Evolutionary conservation across 129 eudicot species (phyloP).

Genomic region (Heracleum sosnowskyi): DNA sequence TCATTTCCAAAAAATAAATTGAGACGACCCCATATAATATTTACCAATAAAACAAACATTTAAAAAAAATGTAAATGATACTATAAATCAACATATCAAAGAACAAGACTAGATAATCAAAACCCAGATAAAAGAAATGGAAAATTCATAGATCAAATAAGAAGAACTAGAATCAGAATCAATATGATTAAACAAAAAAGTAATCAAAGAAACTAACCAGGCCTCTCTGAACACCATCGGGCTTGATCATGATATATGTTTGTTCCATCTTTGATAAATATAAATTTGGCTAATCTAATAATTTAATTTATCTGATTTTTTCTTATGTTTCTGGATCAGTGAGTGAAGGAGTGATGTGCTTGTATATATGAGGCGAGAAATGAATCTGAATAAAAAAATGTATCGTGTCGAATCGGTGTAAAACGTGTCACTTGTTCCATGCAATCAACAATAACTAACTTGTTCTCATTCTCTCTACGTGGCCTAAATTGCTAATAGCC

Average conservation of each 20-base stretch:
- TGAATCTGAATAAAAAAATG: neutral
- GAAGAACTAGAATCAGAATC: neutral
- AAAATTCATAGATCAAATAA: neutral
- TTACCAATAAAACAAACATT: neutral
- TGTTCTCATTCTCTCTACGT: no score
- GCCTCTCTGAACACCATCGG: conserved; percentile 61
- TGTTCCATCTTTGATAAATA: conserved; percentile 36
- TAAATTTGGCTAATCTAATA: neutral
- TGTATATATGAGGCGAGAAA: neutral
- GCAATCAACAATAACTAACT: no score
- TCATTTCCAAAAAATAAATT: neutral
- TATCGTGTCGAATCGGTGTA: neutral
- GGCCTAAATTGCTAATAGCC: no score
- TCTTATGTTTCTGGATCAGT: neutral
- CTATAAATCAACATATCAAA: neutral
- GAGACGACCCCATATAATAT: neutral
- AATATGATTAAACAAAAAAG: neutral
- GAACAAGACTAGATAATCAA: neutral
- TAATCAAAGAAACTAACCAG: conserved; percentile 22
- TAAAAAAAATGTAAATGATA: neutral
- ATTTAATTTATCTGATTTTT: neutral
- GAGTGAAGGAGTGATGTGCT: neutral
- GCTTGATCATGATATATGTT: conserved; percentile 62
- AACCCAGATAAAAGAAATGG: neutral
- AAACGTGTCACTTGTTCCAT: no score